phyloP scores from a whole-genome alignment of 1,284 basidiomycete genomes.

The Tausonia pullulans region DNA sequence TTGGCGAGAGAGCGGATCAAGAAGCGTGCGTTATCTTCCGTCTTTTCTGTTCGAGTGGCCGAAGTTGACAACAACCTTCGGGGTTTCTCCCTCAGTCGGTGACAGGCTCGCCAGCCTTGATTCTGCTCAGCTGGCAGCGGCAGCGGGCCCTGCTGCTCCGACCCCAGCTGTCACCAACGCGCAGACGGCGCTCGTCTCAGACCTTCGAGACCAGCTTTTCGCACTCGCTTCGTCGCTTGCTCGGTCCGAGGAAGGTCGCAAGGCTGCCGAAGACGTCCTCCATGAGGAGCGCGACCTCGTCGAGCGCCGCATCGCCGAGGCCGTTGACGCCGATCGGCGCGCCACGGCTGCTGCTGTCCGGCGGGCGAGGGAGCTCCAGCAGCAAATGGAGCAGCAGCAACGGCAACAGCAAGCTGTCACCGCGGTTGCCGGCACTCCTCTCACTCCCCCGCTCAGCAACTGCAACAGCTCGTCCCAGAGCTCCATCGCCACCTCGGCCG shows the following conservation, averaged over 20 bases:
- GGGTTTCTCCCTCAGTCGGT: constrained; percentile 4
- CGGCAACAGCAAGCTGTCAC: neutral
- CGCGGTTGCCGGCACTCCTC: neutral
- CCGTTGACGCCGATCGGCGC: constrained; percentile 12
- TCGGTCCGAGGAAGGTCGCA: constrained; percentile 11
- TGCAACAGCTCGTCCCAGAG: constrained; percentile 4
- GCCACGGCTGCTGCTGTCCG: neutral
- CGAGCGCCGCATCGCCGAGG: constrained; percentile 11
- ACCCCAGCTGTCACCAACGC: constrained; percentile 1
- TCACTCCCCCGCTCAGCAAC: constrained; percentile 6
- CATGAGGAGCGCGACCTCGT: constrained; percentile 6
- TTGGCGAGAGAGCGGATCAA: constrained; percentile 14
- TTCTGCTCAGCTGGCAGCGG: neutral
- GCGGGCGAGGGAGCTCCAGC: neutral
- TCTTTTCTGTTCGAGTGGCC: neutral
- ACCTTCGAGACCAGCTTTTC: constrained; percentile 17
- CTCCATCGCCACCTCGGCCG: constrained; percentile 1
- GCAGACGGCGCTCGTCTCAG: constrained; percentile 11
- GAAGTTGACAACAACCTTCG: neutral
- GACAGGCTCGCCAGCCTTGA: constrained; percentile 13
- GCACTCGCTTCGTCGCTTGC: constrained; percentile 14
- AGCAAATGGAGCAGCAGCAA: neutral
- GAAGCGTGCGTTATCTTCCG: constrained; percentile 6
- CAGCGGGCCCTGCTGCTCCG: neutral
- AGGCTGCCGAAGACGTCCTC: constrained; percentile 8